Base-by-base conservation (phyloP, 2,329 filamentous ascomycete species). In the Aspergillus spinulosporus region DNA sequence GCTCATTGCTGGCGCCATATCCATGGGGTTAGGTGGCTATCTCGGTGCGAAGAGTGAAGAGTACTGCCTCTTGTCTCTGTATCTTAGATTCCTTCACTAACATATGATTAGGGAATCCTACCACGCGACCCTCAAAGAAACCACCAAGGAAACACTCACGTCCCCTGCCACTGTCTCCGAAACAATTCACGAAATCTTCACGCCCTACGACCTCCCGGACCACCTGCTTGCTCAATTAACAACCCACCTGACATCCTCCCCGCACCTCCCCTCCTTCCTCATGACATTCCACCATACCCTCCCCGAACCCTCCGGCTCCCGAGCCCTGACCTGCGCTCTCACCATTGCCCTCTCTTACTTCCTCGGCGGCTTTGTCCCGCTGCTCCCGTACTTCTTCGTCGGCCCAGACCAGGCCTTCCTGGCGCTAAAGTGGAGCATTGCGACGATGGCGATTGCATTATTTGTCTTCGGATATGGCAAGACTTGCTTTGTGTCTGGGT, bases 331-430 rank as follows among this genome's bases (percentile, higher is more conserved):
- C 21, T 75, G 72, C 54, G 73, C 73, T 14, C 44, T 75, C 8
- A 75, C 73, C 5, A 75, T 75, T 45, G 73, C 72, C 7, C 34
- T 75, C 26, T 72, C 72, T 7, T 75, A 75, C 60, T 75, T 75
- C 53, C 66, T 75, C 56, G 74, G 76, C 51, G 76, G 76, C 2
- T 75, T 79, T 42, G 70, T 79, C 11, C 80, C 81, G 5, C 74
- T 83, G 62, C 70, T 82, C 0, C 81, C 81, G 0, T 83, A 83
- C 65, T 82, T 84, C 60, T 75, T 75, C 87, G 62, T 95, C 83
- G 54, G 91, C 83, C 63, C 85, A 79, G 45, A 92, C 87, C 72
- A 97, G 90, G 60, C 88, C 80, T 79, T 93, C 92, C 71, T 96
- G 88, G 60, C 93, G 82, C 63, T 87, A 42, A 76, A 75, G 58